Base-by-base conservation (phyloP, 768 basidiomycete genomes). In the Saitozyma podzolica region DNA sequence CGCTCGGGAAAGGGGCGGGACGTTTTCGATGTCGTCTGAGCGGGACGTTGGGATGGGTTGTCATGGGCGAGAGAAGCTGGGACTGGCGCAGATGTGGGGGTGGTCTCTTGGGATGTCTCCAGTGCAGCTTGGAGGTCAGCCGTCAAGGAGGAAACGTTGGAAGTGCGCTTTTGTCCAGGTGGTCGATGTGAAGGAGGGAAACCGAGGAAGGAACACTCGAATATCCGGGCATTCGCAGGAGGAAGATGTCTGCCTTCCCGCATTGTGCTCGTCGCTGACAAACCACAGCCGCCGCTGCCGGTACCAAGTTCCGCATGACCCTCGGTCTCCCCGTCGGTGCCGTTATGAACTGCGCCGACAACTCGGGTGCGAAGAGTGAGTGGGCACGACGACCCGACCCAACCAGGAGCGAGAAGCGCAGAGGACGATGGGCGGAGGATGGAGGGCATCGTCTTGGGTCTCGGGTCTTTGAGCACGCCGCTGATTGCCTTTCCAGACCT, bases 341-440 rank as follows among this genome's bases (percentile, higher is more conserved):
- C 64, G 92, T 96, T 67, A 84, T 96, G 78, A 95, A 95, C 82
- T 96, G 96, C 82, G 93, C 93, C 55, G 96, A 99, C 85, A 99
- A 99, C 88, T 92, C 90, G 78, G 96, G 96, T 69, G 96, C 95
- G 70, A 99, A 97, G 84, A 92, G 80, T 80, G 64, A 66, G 79
- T 77, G 9, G 37, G n/a, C 29, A 29, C 29, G 29, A 29, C 29
- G 29, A 29, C 29, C 29, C 29, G 29, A 29, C 29, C 29, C 29
- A 5, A 29, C 29, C 29, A 2, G 29, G 29, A 29, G 29, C 29
- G 29, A 2, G 29, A 29, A 29, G 29, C 5, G 29, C 5, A 29
- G 29, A 29, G 29, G 29, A 29, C 2, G 29, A 29, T 5, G 29
- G 29, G 29, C 5, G 29, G 29, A 29, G 2, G 29, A 29, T 29